phyloP scores from a whole-genome alignment of 2,329 filamentous ascomycete species.

The Chaetomium sp. region DNA sequence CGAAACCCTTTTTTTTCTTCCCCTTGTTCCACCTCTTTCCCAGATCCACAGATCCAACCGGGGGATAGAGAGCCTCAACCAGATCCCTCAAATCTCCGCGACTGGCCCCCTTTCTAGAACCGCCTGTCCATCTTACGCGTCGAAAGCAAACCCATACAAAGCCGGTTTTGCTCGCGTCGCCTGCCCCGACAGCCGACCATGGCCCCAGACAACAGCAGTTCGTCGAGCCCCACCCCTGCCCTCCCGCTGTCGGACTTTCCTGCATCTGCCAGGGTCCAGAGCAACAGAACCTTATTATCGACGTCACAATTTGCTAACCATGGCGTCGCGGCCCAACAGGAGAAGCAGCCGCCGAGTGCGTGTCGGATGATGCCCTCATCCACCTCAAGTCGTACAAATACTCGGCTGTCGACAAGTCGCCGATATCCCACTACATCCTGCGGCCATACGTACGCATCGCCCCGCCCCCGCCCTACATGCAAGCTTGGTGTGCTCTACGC shows the following conservation, averaged over 20 bases:
- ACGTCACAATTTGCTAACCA: conserved; percentile 18
- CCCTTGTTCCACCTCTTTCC: neutral
- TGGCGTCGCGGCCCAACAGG: conserved; percentile 39
- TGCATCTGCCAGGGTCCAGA: neutral
- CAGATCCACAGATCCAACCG: neutral
- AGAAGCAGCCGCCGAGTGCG: conserved; percentile 66
- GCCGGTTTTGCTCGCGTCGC: neutral
- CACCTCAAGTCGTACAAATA: conserved; percentile 98
- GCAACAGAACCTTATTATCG: neutral
- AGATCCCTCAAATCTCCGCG: neutral
- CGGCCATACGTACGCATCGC: conserved; percentile 79
- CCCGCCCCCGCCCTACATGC: conserved; percentile 16
- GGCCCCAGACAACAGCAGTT: conserved; percentile 21
- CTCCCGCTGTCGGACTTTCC: neutral
- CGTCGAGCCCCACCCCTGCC: conserved; percentile 14
- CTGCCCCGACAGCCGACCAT: conserved; percentile 7
- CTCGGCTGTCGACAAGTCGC: conserved; percentile 93
- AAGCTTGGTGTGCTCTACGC: conserved; percentile 1
- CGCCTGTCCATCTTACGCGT: conserved; percentile 2
- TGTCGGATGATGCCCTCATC: conserved; percentile 87
- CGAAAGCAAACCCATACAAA: neutral
- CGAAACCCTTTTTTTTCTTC: conserved; percentile 1
- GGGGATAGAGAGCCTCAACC: neutral
- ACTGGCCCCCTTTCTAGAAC: neutral
- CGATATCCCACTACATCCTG: conserved; percentile 89